A percentile compares a stretch with the other conserved stretches of the same genome.
Evolutionary conservation across 2,329 filamentous ascomycete species (phyloP).

Genomic region (Pseudogymnoascus sp.): DNA sequence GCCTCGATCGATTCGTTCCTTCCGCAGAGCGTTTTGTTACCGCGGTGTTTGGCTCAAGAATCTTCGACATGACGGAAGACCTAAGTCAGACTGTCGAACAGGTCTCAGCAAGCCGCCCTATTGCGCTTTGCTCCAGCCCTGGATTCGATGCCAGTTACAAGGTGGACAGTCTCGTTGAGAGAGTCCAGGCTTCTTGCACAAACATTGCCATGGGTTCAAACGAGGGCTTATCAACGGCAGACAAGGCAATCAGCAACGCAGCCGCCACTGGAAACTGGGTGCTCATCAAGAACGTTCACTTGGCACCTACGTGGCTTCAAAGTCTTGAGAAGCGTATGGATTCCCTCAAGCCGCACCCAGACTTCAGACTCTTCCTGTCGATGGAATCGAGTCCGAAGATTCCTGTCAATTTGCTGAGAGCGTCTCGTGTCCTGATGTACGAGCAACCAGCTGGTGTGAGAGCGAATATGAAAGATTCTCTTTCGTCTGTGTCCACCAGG

Average conservation of each 20-base stretch:
- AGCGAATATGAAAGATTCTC: slow-evolving; percentile 97
- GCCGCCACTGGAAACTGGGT: slow-evolving; percentile 93
- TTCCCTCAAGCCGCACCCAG: slow-evolving; percentile 83
- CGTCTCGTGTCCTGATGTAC: slow-evolving; percentile 92
- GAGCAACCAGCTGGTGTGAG: slow-evolving; percentile 95
- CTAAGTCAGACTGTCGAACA: slow-evolving; percentile 78
- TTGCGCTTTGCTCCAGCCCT: slow-evolving; percentile 87
- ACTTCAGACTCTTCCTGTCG: slow-evolving; percentile 92
- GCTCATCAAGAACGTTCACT: slow-evolving; percentile 96
- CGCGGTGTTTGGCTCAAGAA: slow-evolving; percentile 73
- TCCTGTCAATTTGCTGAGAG: slow-evolving; percentile 87
- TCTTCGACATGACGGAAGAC: slow-evolving; percentile 81
- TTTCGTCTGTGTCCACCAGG: slow-evolving; percentile 72
- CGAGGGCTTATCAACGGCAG: slow-evolving; percentile 83
- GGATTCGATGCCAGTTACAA: slow-evolving; percentile 99
- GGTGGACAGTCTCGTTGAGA: slow-evolving; percentile 88
- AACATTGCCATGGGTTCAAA: slow-evolving; percentile 99
- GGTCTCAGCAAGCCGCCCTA: slow-evolving; percentile 75
- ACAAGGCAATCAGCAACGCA: slow-evolving; percentile 90
- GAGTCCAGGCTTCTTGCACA: slow-evolving; percentile 73
- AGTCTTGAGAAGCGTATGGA: slow-evolving; percentile 96
- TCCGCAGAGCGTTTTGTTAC: slow-evolving; percentile 85
- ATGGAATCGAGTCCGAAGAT: slow-evolving; percentile 98
- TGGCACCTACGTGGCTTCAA: slow-evolving; percentile 92
- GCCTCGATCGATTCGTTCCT: slow-evolving; percentile 91